Percentiles rank a stretch among this genome's conserved stretches.
These are phyloP conservation scores for Zalerion maritima DNA, from an alignment of 495 filamentous ascomycete species.

Conservation along the genomic window DNA sequence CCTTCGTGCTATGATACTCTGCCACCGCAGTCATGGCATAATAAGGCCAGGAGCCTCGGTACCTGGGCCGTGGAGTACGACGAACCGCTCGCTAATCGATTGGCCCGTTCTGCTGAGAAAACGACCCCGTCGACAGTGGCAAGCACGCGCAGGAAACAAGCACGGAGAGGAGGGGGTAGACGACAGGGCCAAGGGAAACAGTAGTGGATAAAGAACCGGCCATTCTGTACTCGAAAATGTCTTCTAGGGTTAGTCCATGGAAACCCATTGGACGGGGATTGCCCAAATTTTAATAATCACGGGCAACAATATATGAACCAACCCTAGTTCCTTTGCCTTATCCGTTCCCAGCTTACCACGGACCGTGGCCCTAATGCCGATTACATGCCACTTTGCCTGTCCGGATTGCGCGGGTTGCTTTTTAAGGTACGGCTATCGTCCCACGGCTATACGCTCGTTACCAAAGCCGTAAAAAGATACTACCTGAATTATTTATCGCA, in stretches of 20 bases:
- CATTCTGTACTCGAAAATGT: slow-evolving; percentile 21
- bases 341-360: slow-evolving; percentile 7
- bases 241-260: slow-evolving; percentile 13
- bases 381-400: slow-evolving; percentile 17
- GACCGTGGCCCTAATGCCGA: slow-evolving; percentile 8
- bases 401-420: slow-evolving; percentile 16
- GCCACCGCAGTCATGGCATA: slow-evolving; percentile 20
- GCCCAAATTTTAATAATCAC: slow-evolving; percentile 16
- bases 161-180: slow-evolving; percentile 11
- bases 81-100: slow-evolving; percentile 9
- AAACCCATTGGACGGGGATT: slow-evolving; percentile 14
- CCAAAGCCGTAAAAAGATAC: slow-evolving; percentile 11
- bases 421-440: slow-evolving; percentile 22
- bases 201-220: slow-evolving; percentile 6
- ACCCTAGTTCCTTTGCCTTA: slow-evolving; percentile 5
- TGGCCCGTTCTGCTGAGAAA: slow-evolving; percentile 7
- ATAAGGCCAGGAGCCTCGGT: slow-evolving; percentile 9
- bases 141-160: slow-evolving; percentile 4
- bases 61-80: slow-evolving; percentile 15
- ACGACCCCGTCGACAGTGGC: slow-evolving; percentile 9
- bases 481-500: slow-evolving; percentile 4
- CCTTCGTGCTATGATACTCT: slow-evolving; percentile 12
- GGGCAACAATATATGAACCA: slow-evolving; percentile 2
- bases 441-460: slow-evolving; percentile 26
- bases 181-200: slow-evolving; percentile 3